Evolutionary conservation across 192 early-diverging fungal species (phyloP).

Genomic region (Coemansia sp.): DNA sequence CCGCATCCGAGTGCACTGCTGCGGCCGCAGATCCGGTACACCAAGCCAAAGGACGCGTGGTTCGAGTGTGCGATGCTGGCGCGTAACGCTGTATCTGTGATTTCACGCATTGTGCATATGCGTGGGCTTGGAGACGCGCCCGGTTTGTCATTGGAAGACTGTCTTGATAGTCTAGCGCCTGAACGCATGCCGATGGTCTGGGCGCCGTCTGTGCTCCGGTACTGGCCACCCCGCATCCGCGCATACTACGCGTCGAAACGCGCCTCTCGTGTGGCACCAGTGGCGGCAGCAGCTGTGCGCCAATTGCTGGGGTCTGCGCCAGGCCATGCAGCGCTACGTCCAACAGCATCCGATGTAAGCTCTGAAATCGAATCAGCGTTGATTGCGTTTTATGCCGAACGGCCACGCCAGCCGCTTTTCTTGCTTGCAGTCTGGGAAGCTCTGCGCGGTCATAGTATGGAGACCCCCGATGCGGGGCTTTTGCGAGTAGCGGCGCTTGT

Average conservation of each 20-base stretch:
- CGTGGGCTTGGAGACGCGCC: conserved; percentile 48
- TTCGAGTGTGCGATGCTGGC: conserved; percentile 54
- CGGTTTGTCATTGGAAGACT: conserved; percentile 40
- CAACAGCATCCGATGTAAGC: conserved; percentile 4
- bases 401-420: conserved; percentile 64
- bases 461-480: background rate
- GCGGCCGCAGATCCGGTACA: conserved; percentile 22
- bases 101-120: conserved; percentile 47
- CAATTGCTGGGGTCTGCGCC: conserved; percentile 27
- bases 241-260: conserved; percentile 35
- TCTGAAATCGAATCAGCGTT: conserved; percentile 32
- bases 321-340: conserved; percentile 31
- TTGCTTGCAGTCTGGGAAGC: conserved; percentile 69
- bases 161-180: conserved; percentile 42
- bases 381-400: conserved; percentile 59
- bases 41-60: conserved; percentile 49
- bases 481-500: conserved; percentile 46
- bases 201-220: conserved; percentile 47
- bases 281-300: conserved; percentile 21
- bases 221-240: conserved; percentile 36
- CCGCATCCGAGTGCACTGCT: conserved; percentile 36
- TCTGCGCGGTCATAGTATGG: conserved; percentile 23
- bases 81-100: conserved; percentile 53
- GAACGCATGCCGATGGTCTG: conserved; percentile 26
- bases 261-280: background rate